phyloP scores from a whole-genome alignment of 495 filamentous ascomycete species.

The Aspergillus funiculosus region DNA sequence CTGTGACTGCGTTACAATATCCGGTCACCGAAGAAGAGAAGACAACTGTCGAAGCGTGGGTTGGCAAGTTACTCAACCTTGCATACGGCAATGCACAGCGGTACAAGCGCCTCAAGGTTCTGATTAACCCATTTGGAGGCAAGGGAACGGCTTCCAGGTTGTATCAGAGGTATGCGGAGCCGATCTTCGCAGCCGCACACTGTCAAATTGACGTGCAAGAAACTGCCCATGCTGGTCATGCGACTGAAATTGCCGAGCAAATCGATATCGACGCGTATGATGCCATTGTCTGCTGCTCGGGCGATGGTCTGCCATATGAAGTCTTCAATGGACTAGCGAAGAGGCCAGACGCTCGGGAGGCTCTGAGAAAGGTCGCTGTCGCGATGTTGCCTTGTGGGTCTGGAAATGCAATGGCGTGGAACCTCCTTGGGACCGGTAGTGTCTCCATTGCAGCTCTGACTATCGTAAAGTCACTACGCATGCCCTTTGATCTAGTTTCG shows the following conservation, averaged over 20 bases:
- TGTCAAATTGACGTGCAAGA: conserved; percentile 71
- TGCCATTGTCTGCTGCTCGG: conserved; percentile 81
- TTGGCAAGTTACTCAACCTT: conserved; percentile 54
- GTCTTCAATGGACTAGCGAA: conserved; percentile 89
- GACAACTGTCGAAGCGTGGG: conserved; percentile 51
- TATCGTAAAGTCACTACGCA: conserved; percentile 78
- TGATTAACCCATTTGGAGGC: conserved; percentile 89
- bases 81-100: conserved; percentile 69
- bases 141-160: conserved; percentile 68
- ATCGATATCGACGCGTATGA: conserved; percentile 78
- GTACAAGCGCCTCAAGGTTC: conserved; percentile 72
- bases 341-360: conserved; percentile 65
- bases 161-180: conserved; percentile 70
- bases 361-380: conserved; percentile 73
- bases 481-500: conserved; percentile 77
- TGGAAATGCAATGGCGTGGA: conserved; percentile 91
- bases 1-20: conserved; percentile 55
- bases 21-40: conserved; percentile 49
- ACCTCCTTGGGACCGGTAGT: conserved; percentile 75
- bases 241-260: conserved; percentile 67
- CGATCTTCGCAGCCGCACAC: conserved; percentile 75
- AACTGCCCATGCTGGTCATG: conserved; percentile 71
- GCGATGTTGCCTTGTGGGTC: conserved; percentile 88
- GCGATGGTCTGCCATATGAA: conserved; percentile 87
- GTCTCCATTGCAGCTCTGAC: conserved; percentile 70